A percentile compares a stretch with the other conserved stretches of the same genome.
phyloP scores from a whole-genome alignment of 345 rosid species.

The Rhodamnia argentea region DNA sequence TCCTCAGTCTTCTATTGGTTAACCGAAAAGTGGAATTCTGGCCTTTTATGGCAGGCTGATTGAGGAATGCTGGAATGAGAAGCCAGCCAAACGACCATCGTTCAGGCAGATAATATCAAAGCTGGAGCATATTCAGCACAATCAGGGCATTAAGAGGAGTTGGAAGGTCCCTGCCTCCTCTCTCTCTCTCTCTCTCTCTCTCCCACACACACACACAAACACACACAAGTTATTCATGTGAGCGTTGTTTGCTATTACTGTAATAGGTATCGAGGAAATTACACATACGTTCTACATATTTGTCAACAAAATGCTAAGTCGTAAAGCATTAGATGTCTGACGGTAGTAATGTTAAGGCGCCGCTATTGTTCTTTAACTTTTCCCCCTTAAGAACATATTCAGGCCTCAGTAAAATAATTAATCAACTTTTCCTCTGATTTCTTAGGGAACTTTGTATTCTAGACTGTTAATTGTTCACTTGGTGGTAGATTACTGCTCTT shows the following conservation, averaged over 20 bases:
- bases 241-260: neutral
- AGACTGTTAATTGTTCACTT: neutral
- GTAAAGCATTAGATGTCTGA: neutral
- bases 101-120: constrained; percentile 58
- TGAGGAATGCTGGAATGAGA: constrained; percentile 84
- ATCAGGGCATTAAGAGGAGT: constrained; percentile 46
- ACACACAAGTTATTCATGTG: neutral
- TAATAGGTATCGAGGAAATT: neutral
- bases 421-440: neutral
- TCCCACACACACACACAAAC: too few species aligned
- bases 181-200: neutral
- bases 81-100: constrained; percentile 68
- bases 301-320: neutral
- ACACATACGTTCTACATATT: neutral
- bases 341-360: neutral
- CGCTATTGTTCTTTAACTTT: neutral
- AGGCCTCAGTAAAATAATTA: neutral
- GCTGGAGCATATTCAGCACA: constrained; percentile 47
- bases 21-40: neutral
- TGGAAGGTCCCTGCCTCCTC: constrained; percentile 54
- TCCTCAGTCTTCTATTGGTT: neutral
- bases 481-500: neutral
- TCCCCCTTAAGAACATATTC: neutral
- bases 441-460: neutral
- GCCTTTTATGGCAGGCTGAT: constrained; percentile 52